Evolutionary conservation across 371 early-diverging fungal species (phyloP).

Genomic region (Umbelopsis sp.): DNA sequence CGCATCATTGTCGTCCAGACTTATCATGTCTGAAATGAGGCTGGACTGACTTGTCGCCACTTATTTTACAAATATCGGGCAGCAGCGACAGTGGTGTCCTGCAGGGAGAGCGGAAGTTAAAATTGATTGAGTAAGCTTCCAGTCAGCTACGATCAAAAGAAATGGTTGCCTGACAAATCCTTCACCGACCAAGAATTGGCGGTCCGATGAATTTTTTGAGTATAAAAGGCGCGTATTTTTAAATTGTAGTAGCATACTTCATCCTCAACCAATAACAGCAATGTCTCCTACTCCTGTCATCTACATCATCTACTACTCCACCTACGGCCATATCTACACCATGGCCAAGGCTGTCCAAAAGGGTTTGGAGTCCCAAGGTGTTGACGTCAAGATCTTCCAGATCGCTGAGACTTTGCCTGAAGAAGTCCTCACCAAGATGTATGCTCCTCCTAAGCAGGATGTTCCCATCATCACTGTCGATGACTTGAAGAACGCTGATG

Average conservation of each 20-base stretch:
- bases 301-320: conserved; percentile 65
- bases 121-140: not conserved
- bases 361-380: conserved; percentile 56
- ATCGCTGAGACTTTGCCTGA: conserved; percentile 65
- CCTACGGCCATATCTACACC: conserved; percentile 71
- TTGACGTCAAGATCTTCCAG: conserved; percentile 63
- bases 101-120: too few species aligned
- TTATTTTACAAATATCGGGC: too few species aligned
- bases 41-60: too few species aligned
- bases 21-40: too few species aligned
- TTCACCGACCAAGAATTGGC: not conserved
- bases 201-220: not conserved
- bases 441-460: conserved; percentile 57
- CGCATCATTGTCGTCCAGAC: too few species aligned
- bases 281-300: conserved; percentile 37
- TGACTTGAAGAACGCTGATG: conserved; percentile 68
- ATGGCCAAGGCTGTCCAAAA: conserved; percentile 62
- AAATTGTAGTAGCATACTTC: not conserved
- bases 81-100: too few species aligned
- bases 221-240: not conserved
- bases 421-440: conserved; percentile 67
- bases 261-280: not conserved
- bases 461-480: conserved; percentile 64
- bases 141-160: too few species aligned
- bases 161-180: conserved; percentile 5